These are phyloP conservation scores for Leccinum griseonigrum DNA, from an alignment of 1,284 basidiomycete genomes.

Conservation along the genomic window DNA sequence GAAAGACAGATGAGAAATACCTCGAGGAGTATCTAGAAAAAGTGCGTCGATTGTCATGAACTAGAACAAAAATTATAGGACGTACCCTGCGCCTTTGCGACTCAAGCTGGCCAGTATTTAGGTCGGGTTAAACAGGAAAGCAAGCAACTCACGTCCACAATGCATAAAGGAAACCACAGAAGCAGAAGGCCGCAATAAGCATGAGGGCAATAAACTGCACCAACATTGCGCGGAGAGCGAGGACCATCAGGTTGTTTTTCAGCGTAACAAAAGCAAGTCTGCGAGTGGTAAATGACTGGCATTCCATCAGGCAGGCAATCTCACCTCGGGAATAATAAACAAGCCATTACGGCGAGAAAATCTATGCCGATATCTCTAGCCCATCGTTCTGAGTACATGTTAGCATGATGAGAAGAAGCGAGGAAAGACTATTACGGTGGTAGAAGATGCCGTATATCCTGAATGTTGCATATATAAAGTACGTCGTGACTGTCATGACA, in stretches of 20 bases:
- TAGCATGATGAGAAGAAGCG: conserved; percentile 5
- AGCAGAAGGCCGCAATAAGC: conserved; percentile 87
- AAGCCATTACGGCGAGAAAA: conserved; percentile 75
- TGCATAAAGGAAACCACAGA: conserved; percentile 87
- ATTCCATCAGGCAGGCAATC: conserved; percentile 4
- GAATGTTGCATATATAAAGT: conserved; percentile 69
- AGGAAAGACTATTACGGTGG: conserved; percentile 41
- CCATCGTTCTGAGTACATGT: conserved; percentile 45
- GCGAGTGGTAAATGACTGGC: background rate
- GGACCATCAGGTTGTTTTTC: conserved; percentile 81
- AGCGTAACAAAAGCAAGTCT: conserved; percentile 87
- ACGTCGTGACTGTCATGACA: conserved; percentile 62
- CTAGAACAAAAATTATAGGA: background rate
- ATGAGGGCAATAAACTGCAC: conserved; percentile 77
- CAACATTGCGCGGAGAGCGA: conserved; percentile 79
- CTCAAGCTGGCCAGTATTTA: conserved; percentile 45
- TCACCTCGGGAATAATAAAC: conserved; percentile 83
- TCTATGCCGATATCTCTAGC: conserved; percentile 68
- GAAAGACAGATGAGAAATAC: conserved; percentile 32
- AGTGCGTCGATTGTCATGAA: background rate
- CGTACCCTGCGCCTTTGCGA: conserved; percentile 45
- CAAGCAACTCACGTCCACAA: conserved; percentile 75
- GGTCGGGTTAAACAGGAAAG: conserved; percentile 1
- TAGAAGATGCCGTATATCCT: conserved; percentile 68
- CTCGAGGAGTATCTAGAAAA: conserved; percentile 33